phyloP scores from a whole-genome alignment of 306 rosid species.

The Cucurbita ficifolia region DNA sequence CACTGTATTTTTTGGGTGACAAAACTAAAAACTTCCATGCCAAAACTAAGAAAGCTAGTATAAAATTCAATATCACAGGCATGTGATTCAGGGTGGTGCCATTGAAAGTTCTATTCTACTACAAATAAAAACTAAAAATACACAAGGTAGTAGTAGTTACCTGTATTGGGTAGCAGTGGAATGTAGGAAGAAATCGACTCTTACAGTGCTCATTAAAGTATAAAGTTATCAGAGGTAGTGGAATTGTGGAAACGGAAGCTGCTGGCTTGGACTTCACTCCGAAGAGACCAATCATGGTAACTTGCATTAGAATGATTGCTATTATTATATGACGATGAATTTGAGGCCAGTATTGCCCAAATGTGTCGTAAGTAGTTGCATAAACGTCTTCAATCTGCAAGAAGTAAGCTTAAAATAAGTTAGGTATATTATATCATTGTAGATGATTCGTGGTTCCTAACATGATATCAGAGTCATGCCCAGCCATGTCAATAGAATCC shows the following conservation, averaged over 20 bases:
- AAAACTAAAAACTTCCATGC: background rate
- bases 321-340: constrained; percentile 66
- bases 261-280: constrained; percentile 77
- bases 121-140: background rate
- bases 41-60: background rate
- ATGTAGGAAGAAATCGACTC: constrained; percentile 77
- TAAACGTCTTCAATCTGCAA: constrained; percentile 80
- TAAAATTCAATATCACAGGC: background rate
- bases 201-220: constrained; percentile 82
- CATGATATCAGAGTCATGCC: too few relatives aligned
- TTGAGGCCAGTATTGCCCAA: constrained; percentile 81
- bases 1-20: background rate
- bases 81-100: background rate
- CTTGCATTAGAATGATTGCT: constrained; percentile 70
- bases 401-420: background rate
- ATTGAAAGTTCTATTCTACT: background rate
- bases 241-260: constrained; percentile 68
- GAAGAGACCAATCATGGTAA: constrained; percentile 83
- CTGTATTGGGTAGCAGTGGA: constrained; percentile 43
- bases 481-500: too few relatives aligned
- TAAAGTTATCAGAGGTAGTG: constrained; percentile 47
- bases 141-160: constrained; percentile 15
- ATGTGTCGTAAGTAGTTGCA: constrained; percentile 56
- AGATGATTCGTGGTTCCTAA: too few relatives aligned
- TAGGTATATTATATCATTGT: too few relatives aligned